These are phyloP conservation scores for Salvia splendens DNA, from an alignment of 257 asterid genomes.

Conservation along the genomic window DNA sequence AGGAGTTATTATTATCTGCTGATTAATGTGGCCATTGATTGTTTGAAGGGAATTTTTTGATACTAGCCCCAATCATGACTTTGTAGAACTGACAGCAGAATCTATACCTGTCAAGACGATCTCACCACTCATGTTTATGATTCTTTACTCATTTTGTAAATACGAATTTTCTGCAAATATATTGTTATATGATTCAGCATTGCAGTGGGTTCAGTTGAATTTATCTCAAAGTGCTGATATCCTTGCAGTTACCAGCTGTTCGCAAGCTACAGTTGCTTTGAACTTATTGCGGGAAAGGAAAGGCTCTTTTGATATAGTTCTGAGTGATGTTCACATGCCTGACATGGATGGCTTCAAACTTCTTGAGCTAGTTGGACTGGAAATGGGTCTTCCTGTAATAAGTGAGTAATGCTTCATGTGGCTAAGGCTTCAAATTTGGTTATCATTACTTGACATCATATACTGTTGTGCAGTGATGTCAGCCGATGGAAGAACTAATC, in stretches of 20 bases:
- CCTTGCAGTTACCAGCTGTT: slow-evolving; percentile 73
- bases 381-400: slow-evolving; percentile 96
- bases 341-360: slow-evolving; percentile 96
- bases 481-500: slow-evolving; percentile 70
- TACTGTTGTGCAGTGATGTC: slow-evolving; percentile 77
- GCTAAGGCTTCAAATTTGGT: slow-evolving; percentile 21
- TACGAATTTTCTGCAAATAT: background rate
- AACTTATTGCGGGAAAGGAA: slow-evolving; percentile 71
- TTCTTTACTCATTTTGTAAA: slow-evolving; percentile 11
- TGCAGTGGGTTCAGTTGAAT: slow-evolving; percentile 15
- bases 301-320: slow-evolving; percentile 71
- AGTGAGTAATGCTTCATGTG: slow-evolving; percentile 54
- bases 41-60: background rate
- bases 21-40: too few species aligned
- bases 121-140: background rate
- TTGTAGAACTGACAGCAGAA: background rate
- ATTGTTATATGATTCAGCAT: background rate
- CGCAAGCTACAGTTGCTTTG: slow-evolving; percentile 74
- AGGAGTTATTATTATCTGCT: background rate
- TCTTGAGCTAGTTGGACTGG: slow-evolving; percentile 87
- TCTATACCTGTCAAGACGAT: background rate
- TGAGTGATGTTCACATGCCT: slow-evolving; percentile 97
- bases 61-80: background rate
- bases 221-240: slow-evolving; percentile 20
- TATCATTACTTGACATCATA: slow-evolving; percentile 29